Percentiles rank a stretch among this genome's conserved stretches.
Evolutionary conservation across 306 rosid species (phyloP).

Genomic region (Mimosa bimucronata): DNA sequence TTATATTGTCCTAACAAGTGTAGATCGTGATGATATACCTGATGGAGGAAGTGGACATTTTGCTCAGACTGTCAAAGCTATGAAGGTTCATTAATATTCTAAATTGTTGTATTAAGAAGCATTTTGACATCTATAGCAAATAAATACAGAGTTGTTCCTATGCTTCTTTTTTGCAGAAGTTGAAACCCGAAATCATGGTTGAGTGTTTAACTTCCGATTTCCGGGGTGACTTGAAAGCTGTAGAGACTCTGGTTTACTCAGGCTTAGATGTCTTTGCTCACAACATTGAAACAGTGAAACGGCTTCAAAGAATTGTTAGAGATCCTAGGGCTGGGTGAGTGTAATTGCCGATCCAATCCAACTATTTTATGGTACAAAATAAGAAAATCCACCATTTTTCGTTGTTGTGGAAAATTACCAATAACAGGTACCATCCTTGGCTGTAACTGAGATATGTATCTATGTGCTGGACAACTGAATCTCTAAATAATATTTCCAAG

Average conservation of each 20-base stretch:
- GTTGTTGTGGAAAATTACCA: not conserved
- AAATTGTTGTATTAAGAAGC: slow-evolving; percentile 20
- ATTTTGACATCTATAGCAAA: slow-evolving; percentile 15
- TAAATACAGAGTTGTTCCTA: not conserved
- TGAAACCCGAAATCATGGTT: slow-evolving; percentile 89
- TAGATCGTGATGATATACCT: slow-evolving; percentile 97
- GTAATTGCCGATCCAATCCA: slow-evolving; percentile 11
- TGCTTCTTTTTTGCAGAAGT: slow-evolving; percentile 60
- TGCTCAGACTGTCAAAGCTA: slow-evolving; percentile 84
- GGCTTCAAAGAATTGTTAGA: slow-evolving; percentile 92
- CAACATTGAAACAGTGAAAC: slow-evolving; percentile 92
- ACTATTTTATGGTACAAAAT: not conserved
- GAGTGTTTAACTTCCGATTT: slow-evolving; percentile 98
- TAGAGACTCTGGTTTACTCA: slow-evolving; percentile 73
- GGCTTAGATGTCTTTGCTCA: slow-evolving; percentile 98
- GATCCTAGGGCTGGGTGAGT: slow-evolving; percentile 98
- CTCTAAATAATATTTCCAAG: not conserved
- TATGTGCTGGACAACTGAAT: not conserved
- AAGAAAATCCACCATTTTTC: slow-evolving; percentile 11
- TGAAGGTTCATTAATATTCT: slow-evolving; percentile 65
- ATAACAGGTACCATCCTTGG: not conserved
- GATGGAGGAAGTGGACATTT: slow-evolving; percentile 99
- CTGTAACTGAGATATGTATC: not conserved
- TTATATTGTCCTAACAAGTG: slow-evolving; percentile 88
- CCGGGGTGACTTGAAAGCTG: slow-evolving; percentile 83